Evolutionary conservation across 2,329 filamentous ascomycete genomes (phyloP), one percentile per base, ranked within the genome.

Genomic region (Verticillium dahliae): DNA sequence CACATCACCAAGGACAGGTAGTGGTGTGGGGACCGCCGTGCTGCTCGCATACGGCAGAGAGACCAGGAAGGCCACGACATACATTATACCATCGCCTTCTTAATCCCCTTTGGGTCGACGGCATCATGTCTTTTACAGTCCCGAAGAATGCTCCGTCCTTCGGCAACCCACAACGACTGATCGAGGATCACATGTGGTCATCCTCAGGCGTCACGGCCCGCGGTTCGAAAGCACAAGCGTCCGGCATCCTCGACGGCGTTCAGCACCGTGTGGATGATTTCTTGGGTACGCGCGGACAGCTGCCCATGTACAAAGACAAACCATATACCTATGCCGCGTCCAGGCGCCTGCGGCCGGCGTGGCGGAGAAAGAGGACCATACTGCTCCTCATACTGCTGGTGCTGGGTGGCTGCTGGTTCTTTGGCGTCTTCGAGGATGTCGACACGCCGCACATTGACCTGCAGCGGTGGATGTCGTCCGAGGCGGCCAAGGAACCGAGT

Each of bases 301-400:
- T 99, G 65, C 95, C 95, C 56, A 93, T 98, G 90, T 99, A 99
- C 80, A 99, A 99, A 77, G 95, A 99, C 78, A 99, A 99, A 75
- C 95, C 95, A n/a, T 95, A 91, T 72, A 83, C 82, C 58, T 88
- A 90, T 69, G 81, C 84, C 54, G 78, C 81, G 38, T 85, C 85
- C 63, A 80, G 84, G 67, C 84, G 85, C 68, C 80, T 81, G 64
- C 80, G 81, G 59, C 81, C 85, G 38, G 75, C 85, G 67, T 88
- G 85, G 78, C 84, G 83, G 73, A 83, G 84, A 69, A 91, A 89
- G 77, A 80, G 89, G 62, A 75, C 62, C 4, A 63, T 85, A 34
- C 67, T 87, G 27, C 80, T 81, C 6, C 66, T 90, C 38, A 74
- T 84, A 9, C 66, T 89, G 22, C 69, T 92, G 34, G 68, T 81